A percentile compares a stretch with the other conserved stretches of the same genome.
These are phyloP conservation scores for Claviceps cyperi DNA, from an alignment of 2,329 filamentous ascomycete species.

Conservation along the genomic window DNA sequence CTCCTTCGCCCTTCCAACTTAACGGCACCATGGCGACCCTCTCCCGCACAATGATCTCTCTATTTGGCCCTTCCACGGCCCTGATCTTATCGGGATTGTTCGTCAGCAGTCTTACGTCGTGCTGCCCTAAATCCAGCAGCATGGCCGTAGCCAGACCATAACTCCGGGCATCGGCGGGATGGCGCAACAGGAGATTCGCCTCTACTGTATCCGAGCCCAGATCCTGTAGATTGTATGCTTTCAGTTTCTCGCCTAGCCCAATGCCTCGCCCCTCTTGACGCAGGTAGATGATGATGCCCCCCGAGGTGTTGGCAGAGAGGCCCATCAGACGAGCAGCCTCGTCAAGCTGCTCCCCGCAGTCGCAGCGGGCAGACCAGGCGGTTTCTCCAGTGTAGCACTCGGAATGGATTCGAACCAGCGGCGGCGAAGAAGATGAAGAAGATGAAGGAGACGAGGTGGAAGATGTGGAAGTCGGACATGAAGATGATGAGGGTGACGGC, in stretches of 20 bases:
- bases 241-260: slow-evolving; percentile 85
- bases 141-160: slow-evolving; percentile 97
- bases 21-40: slow-evolving; percentile 90
- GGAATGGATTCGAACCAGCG: slow-evolving; percentile 87
- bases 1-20: slow-evolving; percentile 76
- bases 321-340: slow-evolving; percentile 92
- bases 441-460: not conserved
- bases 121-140: slow-evolving; percentile 69
- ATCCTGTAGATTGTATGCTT: slow-evolving; percentile 96
- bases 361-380: slow-evolving; percentile 92
- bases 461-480: not conserved
- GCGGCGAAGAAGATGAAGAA: slow-evolving; percentile 20
- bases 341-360: slow-evolving; percentile 94
- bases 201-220: slow-evolving; percentile 95
- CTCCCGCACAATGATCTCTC: slow-evolving; percentile 78
- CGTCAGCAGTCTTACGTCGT: slow-evolving; percentile 69
- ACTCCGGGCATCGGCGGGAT: slow-evolving; percentile 86
- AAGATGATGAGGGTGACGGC: not conserved
- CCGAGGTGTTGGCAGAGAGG: slow-evolving; percentile 44
- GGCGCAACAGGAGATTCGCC: slow-evolving; percentile 77
- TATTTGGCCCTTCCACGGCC: slow-evolving; percentile 80
- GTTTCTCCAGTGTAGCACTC: slow-evolving; percentile 99
- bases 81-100: slow-evolving; percentile 97
- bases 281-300: slow-evolving; percentile 89
- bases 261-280: slow-evolving; percentile 94